These are phyloP conservation scores for Trichoderma hamatum DNA, from an alignment of 2,329 filamentous ascomycete species.

Conservation along the genomic window DNA sequence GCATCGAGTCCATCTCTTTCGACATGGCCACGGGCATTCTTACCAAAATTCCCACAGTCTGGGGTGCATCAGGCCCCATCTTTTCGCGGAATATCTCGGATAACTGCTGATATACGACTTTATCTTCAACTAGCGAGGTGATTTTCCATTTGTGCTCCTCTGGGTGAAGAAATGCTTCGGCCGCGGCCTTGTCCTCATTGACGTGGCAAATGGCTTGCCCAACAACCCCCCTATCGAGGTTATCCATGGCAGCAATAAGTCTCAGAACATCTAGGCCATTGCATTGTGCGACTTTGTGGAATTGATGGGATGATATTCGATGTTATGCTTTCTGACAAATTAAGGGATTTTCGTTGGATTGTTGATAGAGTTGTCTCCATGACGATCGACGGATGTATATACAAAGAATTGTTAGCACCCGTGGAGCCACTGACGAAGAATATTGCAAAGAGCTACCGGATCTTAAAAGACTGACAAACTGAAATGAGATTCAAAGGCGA, in stretches of 20 bases:
- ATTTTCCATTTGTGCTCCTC: not conserved
- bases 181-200: not conserved
- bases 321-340: constrained; percentile 14
- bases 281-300: not conserved
- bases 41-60: not conserved
- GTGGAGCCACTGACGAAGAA: too few species aligned
- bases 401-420: too few species aligned
- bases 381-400: constrained; percentile 5
- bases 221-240: not conserved
- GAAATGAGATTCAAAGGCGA: too few species aligned
- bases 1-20: constrained; percentile 13
- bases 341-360: not conserved
- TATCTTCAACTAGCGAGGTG: not conserved
- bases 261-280: constrained; percentile 3
- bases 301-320: constrained; percentile 1
- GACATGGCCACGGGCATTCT: not conserved
- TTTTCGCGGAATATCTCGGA: not conserved
- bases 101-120: not conserved
- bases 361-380: not conserved
- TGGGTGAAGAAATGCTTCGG: not conserved
- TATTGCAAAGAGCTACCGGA: too few species aligned
- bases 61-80: not conserved
- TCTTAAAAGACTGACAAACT: too few species aligned
- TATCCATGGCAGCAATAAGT: not conserved
- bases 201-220: not conserved